phyloP scores from a whole-genome alignment of 257 asterid species.

The Craterostigma plantagineum region DNA sequence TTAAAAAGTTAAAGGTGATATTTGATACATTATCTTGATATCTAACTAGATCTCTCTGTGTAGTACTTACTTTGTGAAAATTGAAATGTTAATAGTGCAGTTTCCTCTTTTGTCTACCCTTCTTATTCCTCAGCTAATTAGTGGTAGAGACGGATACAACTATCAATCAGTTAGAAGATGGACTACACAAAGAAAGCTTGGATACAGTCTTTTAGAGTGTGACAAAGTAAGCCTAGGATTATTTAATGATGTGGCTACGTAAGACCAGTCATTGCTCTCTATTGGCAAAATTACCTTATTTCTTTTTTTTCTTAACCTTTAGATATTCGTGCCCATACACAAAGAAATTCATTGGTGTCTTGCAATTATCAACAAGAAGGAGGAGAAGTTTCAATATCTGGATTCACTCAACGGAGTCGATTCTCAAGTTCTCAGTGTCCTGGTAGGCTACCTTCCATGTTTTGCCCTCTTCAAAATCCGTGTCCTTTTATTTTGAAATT shows the following conservation, averaged over 20 bases:
- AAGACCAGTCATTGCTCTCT: background rate
- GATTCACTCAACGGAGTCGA: constrained; percentile 72
- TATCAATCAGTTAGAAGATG: constrained; percentile 77
- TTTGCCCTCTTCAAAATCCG: background rate
- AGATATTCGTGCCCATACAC: constrained; percentile 98
- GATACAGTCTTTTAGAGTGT: constrained; percentile 68
- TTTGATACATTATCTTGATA: too few relatives aligned
- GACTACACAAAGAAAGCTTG: constrained; percentile 78
- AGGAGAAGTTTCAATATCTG: constrained; percentile 72
- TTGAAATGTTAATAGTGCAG: too few relatives aligned
- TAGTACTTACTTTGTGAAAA: too few relatives aligned
- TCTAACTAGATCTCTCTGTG: too few relatives aligned
- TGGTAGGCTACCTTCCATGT: constrained; percentile 40
- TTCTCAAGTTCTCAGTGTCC: constrained; percentile 26
- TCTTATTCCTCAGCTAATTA: constrained; percentile 20
- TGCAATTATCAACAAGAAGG: constrained; percentile 81
- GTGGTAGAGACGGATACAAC: constrained; percentile 31
- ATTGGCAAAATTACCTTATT: background rate
- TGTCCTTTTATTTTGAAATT: background rate
- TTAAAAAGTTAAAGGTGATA: too few relatives aligned
- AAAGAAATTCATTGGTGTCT: constrained; percentile 83
- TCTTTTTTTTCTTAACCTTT: constrained; percentile 3
- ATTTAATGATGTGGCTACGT: too few relatives aligned
- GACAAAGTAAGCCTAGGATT: constrained; percentile 42
- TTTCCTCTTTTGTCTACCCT: constrained; percentile 1